Conservation (phyloP, 2,329 filamentous ascomycete genomes). For the Aspergillus quadricinctus region DNA sequence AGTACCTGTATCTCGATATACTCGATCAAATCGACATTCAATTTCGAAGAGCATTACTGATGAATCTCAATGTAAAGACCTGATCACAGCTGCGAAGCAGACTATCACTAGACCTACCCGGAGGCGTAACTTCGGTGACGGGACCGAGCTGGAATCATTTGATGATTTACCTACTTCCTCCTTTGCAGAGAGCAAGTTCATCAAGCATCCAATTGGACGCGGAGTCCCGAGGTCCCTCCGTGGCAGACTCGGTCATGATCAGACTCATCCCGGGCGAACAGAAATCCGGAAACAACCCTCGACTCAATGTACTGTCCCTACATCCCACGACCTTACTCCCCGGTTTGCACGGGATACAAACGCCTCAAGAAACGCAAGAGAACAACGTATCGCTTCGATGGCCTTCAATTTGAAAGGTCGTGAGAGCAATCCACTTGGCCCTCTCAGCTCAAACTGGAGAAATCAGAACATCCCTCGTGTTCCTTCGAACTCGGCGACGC, state of each 20-base stretch:
- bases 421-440: slow-evolving; percentile 44
- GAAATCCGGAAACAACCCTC: slow-evolving; percentile 48
- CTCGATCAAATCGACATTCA: slow-evolving; percentile 43
- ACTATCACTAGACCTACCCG: slow-evolving; percentile 69
- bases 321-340: slow-evolving; percentile 49
- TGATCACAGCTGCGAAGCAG: slow-evolving; percentile 58
- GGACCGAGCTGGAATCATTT: slow-evolving; percentile 85
- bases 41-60: slow-evolving; percentile 44
- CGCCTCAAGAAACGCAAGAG: slow-evolving; percentile 61
- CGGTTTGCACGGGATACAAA: slow-evolving; percentile 64
- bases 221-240: slow-evolving; percentile 62
- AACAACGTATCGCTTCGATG: slow-evolving; percentile 53
- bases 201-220: slow-evolving; percentile 70
- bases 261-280: slow-evolving; percentile 26
- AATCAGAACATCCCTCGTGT: slow-evolving; percentile 49
- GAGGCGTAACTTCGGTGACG: slow-evolving; percentile 77
- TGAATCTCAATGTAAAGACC: slow-evolving; percentile 47
- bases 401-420: slow-evolving; percentile 33
- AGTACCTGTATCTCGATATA: slow-evolving; percentile 38
- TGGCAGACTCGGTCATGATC: slow-evolving; percentile 46
- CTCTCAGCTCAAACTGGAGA: slow-evolving; percentile 58
- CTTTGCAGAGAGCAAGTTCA: slow-evolving; percentile 72
- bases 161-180: slow-evolving; percentile 90
- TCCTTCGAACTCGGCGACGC: slow-evolving; percentile 47
- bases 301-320: slow-evolving; percentile 55